These are phyloP conservation scores for Coemansia sp. DNA, from an alignment of 192 early-diverging fungal species.

Conservation along the genomic window DNA sequence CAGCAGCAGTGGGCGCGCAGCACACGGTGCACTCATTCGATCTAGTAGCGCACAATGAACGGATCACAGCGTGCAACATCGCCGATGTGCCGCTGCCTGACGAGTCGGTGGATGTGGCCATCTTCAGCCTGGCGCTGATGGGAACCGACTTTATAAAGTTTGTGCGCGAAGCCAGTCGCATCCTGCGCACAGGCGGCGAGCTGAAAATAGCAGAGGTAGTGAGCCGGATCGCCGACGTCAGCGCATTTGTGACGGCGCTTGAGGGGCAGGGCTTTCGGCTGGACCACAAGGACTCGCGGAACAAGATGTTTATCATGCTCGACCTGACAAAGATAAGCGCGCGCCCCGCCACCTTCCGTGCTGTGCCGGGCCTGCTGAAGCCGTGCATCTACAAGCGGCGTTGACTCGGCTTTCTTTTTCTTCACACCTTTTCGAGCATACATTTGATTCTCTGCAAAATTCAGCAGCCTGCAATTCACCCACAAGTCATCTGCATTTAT, in stretches of 20 bases:
- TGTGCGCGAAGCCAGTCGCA: constrained; percentile 82
- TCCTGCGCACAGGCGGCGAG: constrained; percentile 75
- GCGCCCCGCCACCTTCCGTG: constrained; percentile 26
- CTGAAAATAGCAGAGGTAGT: constrained; percentile 94
- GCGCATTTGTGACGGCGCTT: constrained; percentile 73
- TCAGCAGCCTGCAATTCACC: no score
- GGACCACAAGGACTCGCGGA: constrained; percentile 68
- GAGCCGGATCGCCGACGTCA: constrained; percentile 80
- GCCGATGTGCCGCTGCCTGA: constrained; percentile 76
- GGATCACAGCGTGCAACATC: constrained; percentile 91
- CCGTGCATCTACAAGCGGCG: constrained; percentile 64
- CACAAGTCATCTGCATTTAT: not conserved
- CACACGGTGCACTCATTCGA: constrained; percentile 86
- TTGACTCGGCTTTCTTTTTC: constrained; percentile 9
- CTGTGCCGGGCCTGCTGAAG: constrained; percentile 44
- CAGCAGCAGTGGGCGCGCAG: constrained; percentile 60
- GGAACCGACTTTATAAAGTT: constrained; percentile 94
- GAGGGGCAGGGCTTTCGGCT: constrained; percentile 77
- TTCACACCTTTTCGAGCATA: not conserved
- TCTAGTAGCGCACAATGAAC: constrained; percentile 74
- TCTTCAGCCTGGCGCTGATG: constrained; percentile 96
- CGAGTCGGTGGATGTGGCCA: constrained; percentile 71
- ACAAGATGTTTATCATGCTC: constrained; percentile 96
- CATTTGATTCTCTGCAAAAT: no score
- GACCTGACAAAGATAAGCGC: constrained; percentile 67